These are phyloP conservation scores for Exophiala calicioides DNA, from an alignment of 2,329 filamentous ascomycete genomes.

Conservation along the genomic window DNA sequence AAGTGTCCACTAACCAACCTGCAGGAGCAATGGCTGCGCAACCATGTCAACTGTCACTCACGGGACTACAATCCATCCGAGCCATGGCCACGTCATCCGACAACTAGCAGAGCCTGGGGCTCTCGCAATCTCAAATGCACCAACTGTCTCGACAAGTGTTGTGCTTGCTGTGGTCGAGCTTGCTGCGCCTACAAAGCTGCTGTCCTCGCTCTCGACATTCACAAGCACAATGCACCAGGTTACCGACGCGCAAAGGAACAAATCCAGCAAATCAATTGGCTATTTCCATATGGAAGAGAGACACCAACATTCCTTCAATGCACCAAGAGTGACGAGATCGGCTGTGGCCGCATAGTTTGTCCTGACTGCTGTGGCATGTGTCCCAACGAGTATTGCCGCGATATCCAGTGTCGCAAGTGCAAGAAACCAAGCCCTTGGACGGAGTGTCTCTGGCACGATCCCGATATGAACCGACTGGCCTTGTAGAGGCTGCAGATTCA, in stretches of 20 bases:
- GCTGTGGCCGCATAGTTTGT: conserved; percentile 38
- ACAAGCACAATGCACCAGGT: conserved; percentile 18
- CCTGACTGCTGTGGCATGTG: conserved; percentile 40
- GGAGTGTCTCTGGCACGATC: conserved; percentile 38
- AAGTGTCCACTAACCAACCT: neutral
- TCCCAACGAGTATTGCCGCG: conserved; percentile 36
- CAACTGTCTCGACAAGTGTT: conserved; percentile 32
- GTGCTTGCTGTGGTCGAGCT: conserved; percentile 34
- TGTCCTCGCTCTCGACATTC: conserved; percentile 21
- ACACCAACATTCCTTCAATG: conserved; percentile 38
- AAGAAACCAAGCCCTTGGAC: conserved; percentile 38
- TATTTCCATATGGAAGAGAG: conserved; percentile 34
- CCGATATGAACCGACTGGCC: conserved; percentile 14
- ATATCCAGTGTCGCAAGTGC: conserved; percentile 40
- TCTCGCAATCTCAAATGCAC: conserved; percentile 38
- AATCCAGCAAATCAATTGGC: conserved; percentile 30
- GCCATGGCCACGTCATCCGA: conserved; percentile 30
- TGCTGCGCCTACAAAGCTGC: conserved; percentile 38
- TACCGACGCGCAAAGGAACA: conserved; percentile 25
- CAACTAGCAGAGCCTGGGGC: conserved; percentile 33
- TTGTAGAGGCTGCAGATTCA: conserved; percentile 6
- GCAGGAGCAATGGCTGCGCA: conserved; percentile 28
- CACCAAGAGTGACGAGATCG: conserved; percentile 30
- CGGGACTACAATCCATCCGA: conserved; percentile 25
- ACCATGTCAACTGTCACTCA: conserved; percentile 20